Evolutionary conservation across 163 green algal genomes (phyloP), one percentile per base, ranked within the genome.

Genomic region (Scenedesmus sp.): DNA sequence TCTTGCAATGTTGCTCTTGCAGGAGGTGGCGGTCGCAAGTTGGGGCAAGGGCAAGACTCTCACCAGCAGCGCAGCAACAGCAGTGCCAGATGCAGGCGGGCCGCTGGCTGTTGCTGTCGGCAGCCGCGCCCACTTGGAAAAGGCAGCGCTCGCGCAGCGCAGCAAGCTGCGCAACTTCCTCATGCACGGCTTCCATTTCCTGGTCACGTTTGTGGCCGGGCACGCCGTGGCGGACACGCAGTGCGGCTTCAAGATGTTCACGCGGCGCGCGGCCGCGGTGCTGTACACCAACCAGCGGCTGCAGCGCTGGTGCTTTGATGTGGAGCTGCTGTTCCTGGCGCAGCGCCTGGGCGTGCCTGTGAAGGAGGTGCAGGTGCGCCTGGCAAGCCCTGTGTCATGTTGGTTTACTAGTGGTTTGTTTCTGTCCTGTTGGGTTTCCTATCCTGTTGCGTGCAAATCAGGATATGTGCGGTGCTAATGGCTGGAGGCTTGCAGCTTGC

Each of bases 231-330:
- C 94, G 6, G 98, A 99, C 95, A 99, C 98, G 0, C 98, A 99
- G 93, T 99, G 98, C 94, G 98, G 98, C 74, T 99, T 99, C 96
- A 99, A 99, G 97, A 93, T 99, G 46, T 98, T 99, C 92, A 99
- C 97, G 15, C 93, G 98, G 0, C 83, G 90, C 7, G 96, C 98
- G 1, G 98, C 97, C 0, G 94, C 94, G 60, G 52, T 94, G 73
- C 89, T 99, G 66, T 98, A 97, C 91, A 88, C 86, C 88, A 99
- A 99, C 87, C 97, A 99, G 94, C 95, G 98, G 34, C 95, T 99
- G 87, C 96, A 99, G 94, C 95, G 98, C 20, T 99, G 98, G 98
- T 99, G 97, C 94, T 99, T 99, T 94, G 98, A 99, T 92, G 98
- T 99, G 55, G 98, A 99, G 95, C 95, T 99, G 54, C 89, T 99